Conservation (phyloP, 495 filamentous ascomycete species). For the Penicillium antarcticum region DNA sequence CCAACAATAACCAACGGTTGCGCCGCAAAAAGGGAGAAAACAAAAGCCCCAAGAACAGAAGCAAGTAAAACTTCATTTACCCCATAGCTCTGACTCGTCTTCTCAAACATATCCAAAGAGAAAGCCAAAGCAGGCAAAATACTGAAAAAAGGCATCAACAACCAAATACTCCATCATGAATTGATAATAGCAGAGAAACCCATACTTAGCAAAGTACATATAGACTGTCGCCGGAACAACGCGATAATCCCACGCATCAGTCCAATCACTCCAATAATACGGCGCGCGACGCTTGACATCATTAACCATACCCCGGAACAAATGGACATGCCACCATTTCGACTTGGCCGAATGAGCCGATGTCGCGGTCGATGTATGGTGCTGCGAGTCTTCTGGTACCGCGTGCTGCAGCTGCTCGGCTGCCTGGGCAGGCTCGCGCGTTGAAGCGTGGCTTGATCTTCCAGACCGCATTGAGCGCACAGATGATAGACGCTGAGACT, state of each 20-base stretch:
- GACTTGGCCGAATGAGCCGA: constrained; percentile 13
- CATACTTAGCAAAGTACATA: constrained; percentile 89
- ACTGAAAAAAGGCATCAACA: constrained; percentile 38
- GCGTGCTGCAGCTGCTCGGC: constrained; percentile 11
- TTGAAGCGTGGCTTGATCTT: constrained; percentile 9
- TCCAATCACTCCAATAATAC: constrained; percentile 76
- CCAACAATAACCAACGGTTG: constrained; percentile 87
- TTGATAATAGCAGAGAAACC: constrained; percentile 2
- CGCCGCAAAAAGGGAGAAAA: constrained; percentile 71
- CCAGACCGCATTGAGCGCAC: constrained; percentile 15
- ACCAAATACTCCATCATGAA: constrained; percentile 2
- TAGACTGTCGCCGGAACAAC: constrained; percentile 78
- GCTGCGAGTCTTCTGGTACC: constrained; percentile 1
- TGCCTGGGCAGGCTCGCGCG: constrained; percentile 9
- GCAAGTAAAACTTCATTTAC: constrained; percentile 82
- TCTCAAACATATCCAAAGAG: constrained; percentile 81
- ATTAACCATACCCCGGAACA: constrained; percentile 64
- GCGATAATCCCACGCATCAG: constrained; percentile 81
- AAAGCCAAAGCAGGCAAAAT: constrained; percentile 81
- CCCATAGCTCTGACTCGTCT: constrained; percentile 74
- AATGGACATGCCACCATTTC: constrained; percentile 61
- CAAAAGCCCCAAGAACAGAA: constrained; percentile 72
- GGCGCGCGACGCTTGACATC: constrained; percentile 70
- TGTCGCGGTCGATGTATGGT: constrained; percentile 8
- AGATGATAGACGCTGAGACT: constrained; percentile 26